phyloP scores from a whole-genome alignment of 139 green algal genomes.

The Chlorella sp. region DNA sequence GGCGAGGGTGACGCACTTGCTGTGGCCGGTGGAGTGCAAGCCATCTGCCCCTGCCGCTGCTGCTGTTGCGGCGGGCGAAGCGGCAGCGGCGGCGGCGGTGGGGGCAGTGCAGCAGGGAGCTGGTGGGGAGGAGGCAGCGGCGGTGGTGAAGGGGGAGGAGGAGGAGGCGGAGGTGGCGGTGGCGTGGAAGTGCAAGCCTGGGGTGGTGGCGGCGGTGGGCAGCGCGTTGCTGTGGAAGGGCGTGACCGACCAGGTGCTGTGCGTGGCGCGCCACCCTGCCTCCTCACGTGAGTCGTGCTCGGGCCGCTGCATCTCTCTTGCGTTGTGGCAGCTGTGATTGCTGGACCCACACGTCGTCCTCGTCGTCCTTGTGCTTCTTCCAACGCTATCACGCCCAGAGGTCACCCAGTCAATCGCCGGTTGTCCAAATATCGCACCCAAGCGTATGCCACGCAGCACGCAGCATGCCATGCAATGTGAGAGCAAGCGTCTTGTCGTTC shows the following conservation, averaged over 20 bases:
- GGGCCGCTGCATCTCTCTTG: neutral
- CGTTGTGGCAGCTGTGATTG: no score
- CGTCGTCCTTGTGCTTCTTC: no score
- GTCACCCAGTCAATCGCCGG: no score
- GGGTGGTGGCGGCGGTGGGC: neutral
- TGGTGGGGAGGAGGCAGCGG: neutral
- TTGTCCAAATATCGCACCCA: no score
- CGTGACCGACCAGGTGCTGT: conserved; percentile 27
- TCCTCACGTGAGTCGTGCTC: conserved; percentile 19
- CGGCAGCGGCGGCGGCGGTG: neutral
- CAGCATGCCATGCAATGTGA: neutral
- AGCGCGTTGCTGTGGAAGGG: conserved; percentile 23
- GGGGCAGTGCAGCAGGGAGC: neutral
- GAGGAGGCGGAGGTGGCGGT: no score
- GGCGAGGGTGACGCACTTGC: neutral
- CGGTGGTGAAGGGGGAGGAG: neutral
- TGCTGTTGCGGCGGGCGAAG: conserved; percentile 7
- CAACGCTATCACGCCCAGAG: no score
- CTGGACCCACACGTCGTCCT: no score
- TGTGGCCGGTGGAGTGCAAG: neutral
- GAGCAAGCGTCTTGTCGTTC: neutral
- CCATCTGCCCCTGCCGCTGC: neutral
- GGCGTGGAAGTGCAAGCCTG: neutral
- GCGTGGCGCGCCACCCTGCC: conserved; percentile 33
- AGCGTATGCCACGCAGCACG: no score